Percentiles rank a stretch among this genome's conserved stretches.
These are phyloP conservation scores for Plectosphaerella plurivora DNA, from an alignment of 2,329 filamentous ascomycete species.

Conservation along the genomic window DNA sequence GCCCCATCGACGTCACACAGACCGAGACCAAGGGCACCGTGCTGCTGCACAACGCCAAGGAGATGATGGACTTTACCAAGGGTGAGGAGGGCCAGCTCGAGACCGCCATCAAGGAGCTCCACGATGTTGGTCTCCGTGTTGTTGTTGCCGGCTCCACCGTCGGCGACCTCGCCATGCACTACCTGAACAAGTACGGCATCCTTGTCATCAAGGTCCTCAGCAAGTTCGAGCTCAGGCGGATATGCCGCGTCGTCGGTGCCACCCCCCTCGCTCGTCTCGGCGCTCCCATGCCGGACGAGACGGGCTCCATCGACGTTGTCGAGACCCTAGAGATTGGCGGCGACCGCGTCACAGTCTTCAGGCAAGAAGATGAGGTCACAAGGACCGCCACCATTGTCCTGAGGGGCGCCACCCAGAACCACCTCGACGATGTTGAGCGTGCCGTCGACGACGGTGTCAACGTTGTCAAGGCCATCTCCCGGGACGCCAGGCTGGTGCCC, in stretches of 20 bases:
- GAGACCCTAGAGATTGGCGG: constrained; percentile 97
- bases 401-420: constrained; percentile 94
- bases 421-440: constrained; percentile 93
- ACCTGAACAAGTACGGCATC: constrained; percentile 95
- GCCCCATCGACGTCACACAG: constrained; percentile 90
- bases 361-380: constrained; percentile 90
- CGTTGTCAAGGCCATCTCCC: constrained; percentile 96
- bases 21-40: constrained; percentile 99
- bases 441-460: constrained; percentile 98
- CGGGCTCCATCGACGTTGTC: constrained; percentile 90
- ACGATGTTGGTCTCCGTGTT: constrained; percentile 89
- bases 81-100: constrained; percentile 94
- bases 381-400: constrained; percentile 92
- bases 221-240: constrained; percentile 92
- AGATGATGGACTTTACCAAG: constrained; percentile 98
- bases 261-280: constrained; percentile 94
- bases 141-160: constrained; percentile 90
- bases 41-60: constrained; percentile 91
- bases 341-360: constrained; percentile 96
- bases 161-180: constrained; percentile 88
- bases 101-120: constrained; percentile 85
- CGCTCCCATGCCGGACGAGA: constrained; percentile 99
- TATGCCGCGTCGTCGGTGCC: constrained; percentile 94
- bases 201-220: constrained; percentile 94
- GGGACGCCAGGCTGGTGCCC: constrained; percentile 84